Base-by-base conservation (phyloP, 371 early-diverging fungal genomes). In the Conidiobolus incongruus region DNA sequence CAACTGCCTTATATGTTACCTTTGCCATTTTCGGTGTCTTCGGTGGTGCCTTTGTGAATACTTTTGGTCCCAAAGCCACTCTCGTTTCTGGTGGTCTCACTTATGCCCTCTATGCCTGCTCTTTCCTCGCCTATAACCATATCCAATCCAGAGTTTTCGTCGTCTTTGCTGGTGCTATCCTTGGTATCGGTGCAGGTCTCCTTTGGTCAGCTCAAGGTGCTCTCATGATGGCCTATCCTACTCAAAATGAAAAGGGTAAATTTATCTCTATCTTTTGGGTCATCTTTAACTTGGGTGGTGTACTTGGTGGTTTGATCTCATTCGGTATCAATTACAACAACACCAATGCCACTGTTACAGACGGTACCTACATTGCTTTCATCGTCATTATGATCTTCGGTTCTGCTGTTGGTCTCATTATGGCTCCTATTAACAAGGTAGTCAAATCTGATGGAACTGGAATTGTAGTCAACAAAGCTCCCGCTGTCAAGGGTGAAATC, bases 231-330 rank as follows among this genome's bases (percentile, higher is more conserved):
- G 72, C 80, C 31, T 81, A 84, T 51, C 81, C 85, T 2, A 61
- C 61, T 23, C 81, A 81, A 48, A 55, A 66, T 26, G 70, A 73
- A 30, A 81, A 81, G 59, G 82, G 80, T 24, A 68, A 63, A 42
- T 82, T 60, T 52, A 73, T 83, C 40, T 65, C 75, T 21, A 67
- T 77, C 32, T 85, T 85, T 59, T 84, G 85, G 85, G 61, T 68
- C 47, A 69, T 81, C 35, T 81, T 84, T 55, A 84, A 81, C 56
- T 41, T 59, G 36, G 62, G 72, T 46, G 70, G 63, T 22, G 63
- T 74, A 36, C 48, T 82, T 19, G 84, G 86, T 31, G 70, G 72
- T 36, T 50, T 79, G 5, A 69, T 83, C 37, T 68, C 75, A 4
- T 60, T 81, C 37, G 66, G 52, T 31, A 46, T 75, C 44, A 77